Base-by-base conservation (phyloP, 371 early-diverging fungal species). In the Parasitella parasitica region DNA sequence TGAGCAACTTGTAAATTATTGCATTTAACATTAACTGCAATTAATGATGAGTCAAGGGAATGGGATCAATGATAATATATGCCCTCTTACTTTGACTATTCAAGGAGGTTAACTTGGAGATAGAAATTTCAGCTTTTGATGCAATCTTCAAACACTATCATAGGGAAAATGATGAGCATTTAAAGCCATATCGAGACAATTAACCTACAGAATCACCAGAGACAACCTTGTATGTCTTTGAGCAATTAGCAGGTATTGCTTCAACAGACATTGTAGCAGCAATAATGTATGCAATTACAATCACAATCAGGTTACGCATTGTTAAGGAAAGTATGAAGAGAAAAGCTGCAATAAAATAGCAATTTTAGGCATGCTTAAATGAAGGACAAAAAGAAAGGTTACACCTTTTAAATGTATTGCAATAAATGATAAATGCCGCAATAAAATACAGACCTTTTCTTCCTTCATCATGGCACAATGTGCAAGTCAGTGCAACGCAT, bases 231-330 rank as follows among this genome's bases (percentile, higher is more conserved):
- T 71, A 62, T 12, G 55, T 30, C 36, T 64, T 68, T 8, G 41
- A 32, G 32, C 72, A 71, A 12, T 36, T 28, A 34, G 67, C 6
- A 30, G 71, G 64, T 49, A 62, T 61, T 9, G 61, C 72, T 41
- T 64, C 64, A n/a, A 52, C 65, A 34, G 65, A 41, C 2, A 61
- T 22, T 30, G 62, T 27, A 20, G 61, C 49, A 16, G 58, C 24
- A 26, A 69, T 59, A 28, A 71, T 38, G 50, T 62, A 57, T 15
- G 68, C 68, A 61, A 71, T 13, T 6, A 64, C 69, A 18, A 69
- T 36, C n/a, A 64, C 64, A 56, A 68, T 56, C 38, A 61, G 51
- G 20, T 54, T 43, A 59, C 60, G 59, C 64, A 68, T 66, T 2
- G 26, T 60, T 57, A 37, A 13, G 38, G 55, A 50, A 26, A 20